A percentile compares a stretch with the other conserved stretches of the same genome.
These are phyloP conservation scores for Fusarium oligoseptatum DNA, from an alignment of 2,329 filamentous ascomycete genomes.

Conservation along the genomic window DNA sequence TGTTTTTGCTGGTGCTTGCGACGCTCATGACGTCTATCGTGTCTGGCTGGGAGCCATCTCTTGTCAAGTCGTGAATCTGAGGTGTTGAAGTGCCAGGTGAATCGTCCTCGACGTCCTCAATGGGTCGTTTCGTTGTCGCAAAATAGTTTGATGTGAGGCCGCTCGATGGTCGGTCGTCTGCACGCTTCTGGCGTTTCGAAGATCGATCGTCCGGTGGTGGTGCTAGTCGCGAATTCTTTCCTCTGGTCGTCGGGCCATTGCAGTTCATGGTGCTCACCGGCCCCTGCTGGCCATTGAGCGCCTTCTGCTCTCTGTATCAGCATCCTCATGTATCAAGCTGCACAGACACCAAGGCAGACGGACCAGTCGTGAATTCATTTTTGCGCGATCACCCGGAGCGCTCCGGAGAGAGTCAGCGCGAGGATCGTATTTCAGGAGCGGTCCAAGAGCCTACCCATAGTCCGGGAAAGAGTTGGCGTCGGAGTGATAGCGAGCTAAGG, in stretches of 20 bases:
- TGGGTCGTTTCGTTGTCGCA: background rate
- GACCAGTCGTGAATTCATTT: conserved; percentile 42
- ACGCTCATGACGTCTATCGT: conserved; percentile 34
- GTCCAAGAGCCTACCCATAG: conserved; percentile 54
- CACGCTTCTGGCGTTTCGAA: conserved; percentile 43
- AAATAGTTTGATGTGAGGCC: conserved; percentile 11
- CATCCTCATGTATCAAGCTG: background rate
- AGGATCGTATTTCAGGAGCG: conserved; percentile 14
- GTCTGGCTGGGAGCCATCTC: conserved; percentile 37
- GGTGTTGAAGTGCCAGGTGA: background rate
- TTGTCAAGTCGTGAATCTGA: conserved; percentile 33
- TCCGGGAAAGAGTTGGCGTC: conserved; percentile 56
- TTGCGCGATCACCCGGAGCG: conserved; percentile 42
- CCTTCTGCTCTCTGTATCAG: conserved; percentile 40
- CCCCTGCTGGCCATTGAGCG: conserved; percentile 37
- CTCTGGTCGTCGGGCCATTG: background rate
- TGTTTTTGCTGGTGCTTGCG: conserved; percentile 24
- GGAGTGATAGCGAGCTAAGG: conserved; percentile 53
- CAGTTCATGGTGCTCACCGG: conserved; percentile 41
- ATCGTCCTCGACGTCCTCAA: conserved; percentile 32
- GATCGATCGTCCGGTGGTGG: conserved; percentile 12
- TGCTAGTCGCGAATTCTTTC: conserved; percentile 3
- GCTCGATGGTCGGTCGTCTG: background rate
- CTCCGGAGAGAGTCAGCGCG: conserved; percentile 43
- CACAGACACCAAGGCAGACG: conserved; percentile 10